These are phyloP conservation scores for Adansonia madagascariensis DNA, from an alignment of 441 rosid genomes.

Conservation along the genomic window DNA sequence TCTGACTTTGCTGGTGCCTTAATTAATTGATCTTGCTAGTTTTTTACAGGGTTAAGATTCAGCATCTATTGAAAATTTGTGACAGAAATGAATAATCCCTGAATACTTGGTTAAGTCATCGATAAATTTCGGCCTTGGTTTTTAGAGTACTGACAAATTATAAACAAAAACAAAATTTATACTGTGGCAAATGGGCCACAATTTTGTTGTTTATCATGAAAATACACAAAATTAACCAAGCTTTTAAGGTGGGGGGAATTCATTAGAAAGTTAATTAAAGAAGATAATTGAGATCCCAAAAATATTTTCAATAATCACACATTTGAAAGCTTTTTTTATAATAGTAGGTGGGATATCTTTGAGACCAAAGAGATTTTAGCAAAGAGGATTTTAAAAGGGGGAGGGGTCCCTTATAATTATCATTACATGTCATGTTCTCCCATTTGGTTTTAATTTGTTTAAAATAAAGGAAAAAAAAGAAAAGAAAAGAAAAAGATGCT, in stretches of 20 bases:
- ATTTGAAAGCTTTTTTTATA: constrained; percentile 34
- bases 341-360: constrained; percentile 16
- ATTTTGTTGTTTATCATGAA: constrained; percentile 32
- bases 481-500: constrained; percentile 33
- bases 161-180: constrained; percentile 16
- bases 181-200: constrained; percentile 15
- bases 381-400: constrained; percentile 25
- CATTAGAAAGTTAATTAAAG: constrained; percentile 32
- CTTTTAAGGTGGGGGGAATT: constrained; percentile 22
- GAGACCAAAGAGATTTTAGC: constrained; percentile 28
- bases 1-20: neutral
- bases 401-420: constrained; percentile 44
- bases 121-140: no score
- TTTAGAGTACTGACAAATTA: constrained; percentile 1
- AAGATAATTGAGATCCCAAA: constrained; percentile 22
- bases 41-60: neutral
- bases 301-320: constrained; percentile 35
- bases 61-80: neutral
- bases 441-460: constrained; percentile 27
- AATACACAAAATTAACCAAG: constrained; percentile 21
- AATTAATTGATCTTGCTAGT: neutral
- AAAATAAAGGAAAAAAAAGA: neutral
- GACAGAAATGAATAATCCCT: neutral
- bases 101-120: neutral
- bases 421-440: constrained; percentile 47